A percentile compares a stretch with the other conserved stretches of the same genome.
Evolutionary conservation across 345 rosid genomes (phyloP).

Genomic region (Ailanthus altissimus): DNA sequence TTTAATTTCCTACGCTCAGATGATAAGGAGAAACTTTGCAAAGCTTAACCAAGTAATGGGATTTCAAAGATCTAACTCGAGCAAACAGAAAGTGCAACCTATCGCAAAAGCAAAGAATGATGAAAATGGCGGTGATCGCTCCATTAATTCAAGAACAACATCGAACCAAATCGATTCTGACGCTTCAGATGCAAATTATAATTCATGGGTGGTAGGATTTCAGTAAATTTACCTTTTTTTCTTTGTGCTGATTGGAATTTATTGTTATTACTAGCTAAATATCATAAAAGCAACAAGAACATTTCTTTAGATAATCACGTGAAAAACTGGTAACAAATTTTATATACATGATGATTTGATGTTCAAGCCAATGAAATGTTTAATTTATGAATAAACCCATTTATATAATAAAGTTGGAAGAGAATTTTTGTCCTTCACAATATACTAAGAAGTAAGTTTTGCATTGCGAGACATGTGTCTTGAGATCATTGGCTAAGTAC

Average conservation of each 20-base stretch:
- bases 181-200: conserved; percentile 26
- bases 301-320: too few relatives aligned
- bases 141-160: conserved; percentile 10
- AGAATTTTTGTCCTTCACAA: background rate
- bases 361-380: background rate
- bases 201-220: conserved; percentile 45
- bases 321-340: too few relatives aligned
- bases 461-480: background rate
- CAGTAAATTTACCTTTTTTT: background rate
- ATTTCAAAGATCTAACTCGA: conserved; percentile 28
- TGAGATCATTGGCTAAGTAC: background rate
- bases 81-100: conserved; percentile 27
- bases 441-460: background rate
- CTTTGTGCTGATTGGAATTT: background rate
- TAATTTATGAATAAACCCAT: background rate
- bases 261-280: background rate
- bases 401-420: background rate
- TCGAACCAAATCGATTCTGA: conserved; percentile 3
- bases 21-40: conserved; percentile 23
- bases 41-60: conserved; percentile 37
- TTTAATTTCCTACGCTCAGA: background rate
- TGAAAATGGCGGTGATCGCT: conserved; percentile 5
- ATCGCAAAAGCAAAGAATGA: background rate
- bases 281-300: background rate
- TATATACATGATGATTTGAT: too few relatives aligned